Base-by-base conservation (phyloP, 352 stramenopile genomes). In the Thalassiosira allenii region DNA sequence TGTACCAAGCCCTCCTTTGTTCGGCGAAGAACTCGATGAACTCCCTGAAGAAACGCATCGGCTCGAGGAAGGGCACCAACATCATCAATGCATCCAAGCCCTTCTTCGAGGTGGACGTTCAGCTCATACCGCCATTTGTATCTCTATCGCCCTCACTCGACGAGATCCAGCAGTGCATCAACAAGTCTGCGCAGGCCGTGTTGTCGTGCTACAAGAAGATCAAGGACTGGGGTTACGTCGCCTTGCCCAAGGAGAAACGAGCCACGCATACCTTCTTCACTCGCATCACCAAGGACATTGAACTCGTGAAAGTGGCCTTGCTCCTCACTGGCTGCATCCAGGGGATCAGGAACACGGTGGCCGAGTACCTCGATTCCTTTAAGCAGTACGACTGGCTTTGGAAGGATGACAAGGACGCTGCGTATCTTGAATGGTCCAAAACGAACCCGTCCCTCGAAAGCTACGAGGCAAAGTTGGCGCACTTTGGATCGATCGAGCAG, bases 1-100 rank as follows among this genome's bases (percentile, higher is more conserved):
- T 99, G 96, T 99, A 99, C 75, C 96, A 98, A 81, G 96, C 97
- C 49, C 88, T 99, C 58, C 84, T 99, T 4, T 96, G 98, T 81
- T 98, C 96, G 73, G 98, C 96, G 12, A 99, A 99, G 86, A 98
- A 98, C 78, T 98, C 96, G 25, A 94, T 99, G 71, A 98, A 98
- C 86, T 96, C 96, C 5, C 94, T 99, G 79, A 99, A 99, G 91
- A 98, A 98, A 80, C 93, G 97, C 2, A 98, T 99, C 23, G 95
- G 96, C 0, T 98, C 95, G 53, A 94, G 96, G 9, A 91, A 95
- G 14, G 90, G 91, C 22, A 95, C 91, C 8, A 94, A 92, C n/a
- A 92, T 98, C 17, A 94, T 98, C 56, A 96, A 95, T 22, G 93
- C 97, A 51, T 95, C 98, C 64, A 95, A 95, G 4, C 97, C 97